Percentiles rank a stretch among this genome's conserved stretches.
Conservation (phyloP, 495 filamentous ascomycete species). For the Cercophora sp. region DNA sequence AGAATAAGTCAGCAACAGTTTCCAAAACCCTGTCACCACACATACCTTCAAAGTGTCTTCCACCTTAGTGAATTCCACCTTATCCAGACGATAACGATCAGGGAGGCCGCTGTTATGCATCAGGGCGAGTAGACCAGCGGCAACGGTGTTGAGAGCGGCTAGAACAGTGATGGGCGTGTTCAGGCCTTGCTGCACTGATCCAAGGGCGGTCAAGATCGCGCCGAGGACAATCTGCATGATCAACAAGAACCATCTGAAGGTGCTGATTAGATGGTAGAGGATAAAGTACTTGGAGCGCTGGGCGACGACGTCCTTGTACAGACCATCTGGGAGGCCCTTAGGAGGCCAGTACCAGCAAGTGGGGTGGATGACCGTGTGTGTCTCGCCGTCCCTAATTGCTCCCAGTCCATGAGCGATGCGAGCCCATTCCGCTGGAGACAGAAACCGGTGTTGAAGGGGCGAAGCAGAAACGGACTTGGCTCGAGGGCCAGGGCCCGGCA, state of each 20-base stretch:
- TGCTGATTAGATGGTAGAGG: conserved; percentile 30
- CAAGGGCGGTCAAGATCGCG: conserved; percentile 43
- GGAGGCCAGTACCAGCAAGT: conserved; percentile 42
- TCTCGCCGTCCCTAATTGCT: conserved; percentile 41
- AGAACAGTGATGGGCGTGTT: conserved; percentile 40
- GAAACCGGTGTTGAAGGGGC: conserved; percentile 29
- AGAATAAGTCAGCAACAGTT: background rate
- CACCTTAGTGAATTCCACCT: conserved; percentile 41
- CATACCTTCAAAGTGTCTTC: conserved; percentile 42
- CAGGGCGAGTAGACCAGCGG: conserved; percentile 46
- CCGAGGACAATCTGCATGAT: conserved; percentile 41
- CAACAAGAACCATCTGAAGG: conserved; percentile 39
- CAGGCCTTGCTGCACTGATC: conserved; percentile 24
- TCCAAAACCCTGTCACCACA: background rate
- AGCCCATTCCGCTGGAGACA: conserved; percentile 41
- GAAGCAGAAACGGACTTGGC: conserved; percentile 2
- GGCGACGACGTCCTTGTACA: conserved; percentile 41
- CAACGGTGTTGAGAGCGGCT: conserved; percentile 46
- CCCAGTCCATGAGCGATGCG: conserved; percentile 43
- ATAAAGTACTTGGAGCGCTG: conserved; percentile 39
- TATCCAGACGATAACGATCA: conserved; percentile 43
- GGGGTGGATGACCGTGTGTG: conserved; percentile 38
- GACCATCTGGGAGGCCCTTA: conserved; percentile 39
- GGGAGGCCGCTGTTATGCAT: conserved; percentile 51
- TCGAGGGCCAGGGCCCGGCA: background rate